Conservation (phyloP, 1,139 yeast species). For the Candida labiduridarum region DNA sequence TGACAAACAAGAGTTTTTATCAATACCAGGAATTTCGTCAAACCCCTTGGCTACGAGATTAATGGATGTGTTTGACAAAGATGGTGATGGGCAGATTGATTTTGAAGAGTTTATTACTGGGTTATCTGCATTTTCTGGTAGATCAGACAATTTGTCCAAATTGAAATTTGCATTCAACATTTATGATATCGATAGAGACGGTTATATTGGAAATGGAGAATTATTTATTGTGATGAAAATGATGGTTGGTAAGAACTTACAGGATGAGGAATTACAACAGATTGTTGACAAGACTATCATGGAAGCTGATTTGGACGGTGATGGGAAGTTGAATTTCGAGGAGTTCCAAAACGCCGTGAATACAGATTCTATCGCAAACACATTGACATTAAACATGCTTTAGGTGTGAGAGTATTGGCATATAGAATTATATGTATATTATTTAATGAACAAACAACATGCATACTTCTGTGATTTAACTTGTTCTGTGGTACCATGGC, state of each 20-base stretch:
- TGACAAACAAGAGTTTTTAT: conserved; percentile 84
- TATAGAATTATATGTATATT: background rate
- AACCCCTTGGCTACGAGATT: conserved; percentile 90
- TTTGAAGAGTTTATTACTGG: conserved; percentile 94
- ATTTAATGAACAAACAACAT: background rate
- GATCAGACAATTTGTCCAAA: conserved; percentile 82
- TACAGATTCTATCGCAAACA: conserved; percentile 61
- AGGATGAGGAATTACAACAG: conserved; percentile 88
- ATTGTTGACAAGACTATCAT: conserved; percentile 92
- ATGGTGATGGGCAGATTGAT: conserved; percentile 91
- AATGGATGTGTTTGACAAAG: conserved; percentile 93
- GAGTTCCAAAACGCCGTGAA: conserved; percentile 82
- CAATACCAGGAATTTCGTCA: conserved; percentile 88
- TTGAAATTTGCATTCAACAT: conserved; percentile 88
- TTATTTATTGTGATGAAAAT: conserved; percentile 87
- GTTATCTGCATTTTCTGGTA: conserved; percentile 87
- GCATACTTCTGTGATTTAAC: background rate
- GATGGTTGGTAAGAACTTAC: conserved; percentile 95
- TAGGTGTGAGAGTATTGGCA: conserved; percentile 14
- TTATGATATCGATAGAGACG: conserved; percentile 95
- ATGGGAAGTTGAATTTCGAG: conserved; percentile 81
- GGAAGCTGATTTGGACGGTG: conserved; percentile 93
- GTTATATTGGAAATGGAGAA: conserved; percentile 93
- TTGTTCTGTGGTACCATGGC: background rate
- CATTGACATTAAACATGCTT: conserved; percentile 54